Percentiles rank a stretch among this genome's conserved stretches.
Conservation (phyloP, 1,139 yeast species). For the Suhomyces panamericanus region DNA sequence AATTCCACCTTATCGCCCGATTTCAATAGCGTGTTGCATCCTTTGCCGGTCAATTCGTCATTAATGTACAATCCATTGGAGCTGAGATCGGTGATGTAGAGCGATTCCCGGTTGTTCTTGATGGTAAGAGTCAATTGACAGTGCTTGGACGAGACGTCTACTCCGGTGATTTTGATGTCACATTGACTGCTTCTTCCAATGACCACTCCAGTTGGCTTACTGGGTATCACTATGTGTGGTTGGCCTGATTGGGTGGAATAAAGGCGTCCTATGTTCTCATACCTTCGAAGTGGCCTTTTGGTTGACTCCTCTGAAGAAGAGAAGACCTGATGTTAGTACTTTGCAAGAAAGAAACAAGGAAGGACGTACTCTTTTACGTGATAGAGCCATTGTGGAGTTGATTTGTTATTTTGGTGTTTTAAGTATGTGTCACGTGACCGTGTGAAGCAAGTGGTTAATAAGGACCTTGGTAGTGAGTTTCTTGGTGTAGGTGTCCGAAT, state of each 20-base stretch:
- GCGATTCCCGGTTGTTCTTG: constrained; percentile 39
- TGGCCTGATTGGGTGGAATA: constrained; percentile 32
- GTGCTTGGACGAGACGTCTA: constrained; percentile 69
- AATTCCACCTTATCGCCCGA: constrained; percentile 67
- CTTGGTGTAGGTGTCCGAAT: no score
- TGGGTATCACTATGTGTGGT: constrained; percentile 36
- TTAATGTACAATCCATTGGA: constrained; percentile 70
- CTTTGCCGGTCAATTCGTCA: constrained; percentile 53
- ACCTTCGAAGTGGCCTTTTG: constrained; percentile 24
- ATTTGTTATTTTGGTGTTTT: background rate
- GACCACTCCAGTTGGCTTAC: constrained; percentile 34
- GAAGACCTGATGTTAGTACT: constrained; percentile 2
- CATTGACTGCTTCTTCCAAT: constrained; percentile 67
- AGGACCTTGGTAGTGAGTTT: background rate
- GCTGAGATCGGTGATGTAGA: constrained; percentile 58
- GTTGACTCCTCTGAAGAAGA: constrained; percentile 3
- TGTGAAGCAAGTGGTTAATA: background rate
- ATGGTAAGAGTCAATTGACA: constrained; percentile 50
- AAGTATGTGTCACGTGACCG: background rate
- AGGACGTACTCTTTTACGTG: constrained; percentile 42
- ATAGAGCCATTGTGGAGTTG: constrained; percentile 32
- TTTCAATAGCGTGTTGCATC: constrained; percentile 44
- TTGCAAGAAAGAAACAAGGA: background rate
- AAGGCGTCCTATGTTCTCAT: constrained; percentile 28
- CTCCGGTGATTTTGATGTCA: constrained; percentile 54